Base-by-base conservation (phyloP, 352 stramenopile genomes). In the Pythium coloratum region DNA sequence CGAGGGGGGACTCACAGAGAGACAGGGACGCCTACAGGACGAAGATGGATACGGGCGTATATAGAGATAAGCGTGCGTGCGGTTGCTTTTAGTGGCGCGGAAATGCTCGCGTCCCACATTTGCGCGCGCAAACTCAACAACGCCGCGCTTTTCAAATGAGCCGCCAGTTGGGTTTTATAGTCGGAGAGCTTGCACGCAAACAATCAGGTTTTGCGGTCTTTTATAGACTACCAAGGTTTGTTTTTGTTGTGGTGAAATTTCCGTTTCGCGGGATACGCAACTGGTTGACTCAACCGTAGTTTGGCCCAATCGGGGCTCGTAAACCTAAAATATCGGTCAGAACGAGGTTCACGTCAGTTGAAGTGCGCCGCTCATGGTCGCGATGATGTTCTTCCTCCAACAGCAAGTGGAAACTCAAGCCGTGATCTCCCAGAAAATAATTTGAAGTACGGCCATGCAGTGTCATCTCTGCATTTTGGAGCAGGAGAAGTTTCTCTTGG, bases 141-240 rank as follows among this genome's bases (percentile, higher is more conserved):
- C 38, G 30, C 62, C 62, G 55, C 63, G 56, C 46, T 69, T 69
- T 70, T 70, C 50, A 59, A 70, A 47, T 46, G 51, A 34, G 36
- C 40, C 54, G 47, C 32, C 53, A 57, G 42, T 67, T 59, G 50
- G 34, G 0, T 24, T 46, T 63, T 53, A 59, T 63, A 44, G 3
- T 62, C 1, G 0, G 0, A 2, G 14, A 57, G 54, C 40, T 63
- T 69, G 18, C 30, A 49, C 3, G 34, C 62, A 28, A 30, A 59
- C 8, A 57, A 47, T 36, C 2, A 8, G 6, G 33, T 44, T n/a
- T 69, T 62, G 62, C 62, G 24, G 55, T 7, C 54, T 14, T 54
- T 30, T 59, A 34, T 14, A 46, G 20, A 55, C 18, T 18, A 24
- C 20, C 10, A 24, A n/a, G 7, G 26, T 18, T 40, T 34, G 7